A percentile compares a stretch with the other conserved stretches of the same genome.
These are phyloP conservation scores for Coelastrella sp. DNA, from an alignment of 139 green algal species.

Conservation along the genomic window DNA sequence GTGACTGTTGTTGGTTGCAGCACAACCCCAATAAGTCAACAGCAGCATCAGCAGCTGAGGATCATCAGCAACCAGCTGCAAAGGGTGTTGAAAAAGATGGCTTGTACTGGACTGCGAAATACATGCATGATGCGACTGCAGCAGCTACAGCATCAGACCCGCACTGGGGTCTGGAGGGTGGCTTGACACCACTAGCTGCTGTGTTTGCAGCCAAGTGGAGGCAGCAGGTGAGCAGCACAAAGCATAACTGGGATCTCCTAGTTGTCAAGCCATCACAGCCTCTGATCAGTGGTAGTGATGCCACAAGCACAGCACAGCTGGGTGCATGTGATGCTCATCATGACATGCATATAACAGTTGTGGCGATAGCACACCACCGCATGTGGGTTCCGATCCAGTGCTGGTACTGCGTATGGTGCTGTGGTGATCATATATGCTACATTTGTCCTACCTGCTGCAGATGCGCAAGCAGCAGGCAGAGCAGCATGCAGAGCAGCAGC, in stretches of 20 bases:
- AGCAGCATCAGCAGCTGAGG: neutral
- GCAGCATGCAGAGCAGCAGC: neutral
- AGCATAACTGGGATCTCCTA: neutral
- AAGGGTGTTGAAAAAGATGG: slow-evolving; percentile 35
- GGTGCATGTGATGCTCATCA: too few species aligned
- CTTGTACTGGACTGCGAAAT: slow-evolving; percentile 48
- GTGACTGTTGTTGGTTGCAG: neutral
- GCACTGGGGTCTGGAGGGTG: slow-evolving; percentile 20
- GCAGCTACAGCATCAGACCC: slow-evolving; percentile 13
- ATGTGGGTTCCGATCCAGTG: too few species aligned
- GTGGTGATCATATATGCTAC: too few species aligned
- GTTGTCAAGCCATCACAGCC: neutral
- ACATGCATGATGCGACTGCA: slow-evolving; percentile 10
- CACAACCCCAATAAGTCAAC: too few species aligned
- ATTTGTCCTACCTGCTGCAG: neutral
- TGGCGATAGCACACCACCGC: too few species aligned
- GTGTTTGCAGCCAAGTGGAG: slow-evolving; percentile 59
- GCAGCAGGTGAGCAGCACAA: slow-evolving; percentile 26
- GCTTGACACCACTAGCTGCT: slow-evolving; percentile 56
- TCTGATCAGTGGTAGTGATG: too few species aligned
- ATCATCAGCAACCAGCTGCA: neutral
- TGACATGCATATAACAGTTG: too few species aligned
- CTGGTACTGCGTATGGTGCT: too few species aligned
- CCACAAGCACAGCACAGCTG: too few species aligned
- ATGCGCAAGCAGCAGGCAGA: slow-evolving; percentile 2